A percentile compares a stretch with the other conserved stretches of the same genome.
These are phyloP conservation scores for Bipolaris bicolor DNA, from an alignment of 2,329 filamentous ascomycete species.

Conservation along the genomic window DNA sequence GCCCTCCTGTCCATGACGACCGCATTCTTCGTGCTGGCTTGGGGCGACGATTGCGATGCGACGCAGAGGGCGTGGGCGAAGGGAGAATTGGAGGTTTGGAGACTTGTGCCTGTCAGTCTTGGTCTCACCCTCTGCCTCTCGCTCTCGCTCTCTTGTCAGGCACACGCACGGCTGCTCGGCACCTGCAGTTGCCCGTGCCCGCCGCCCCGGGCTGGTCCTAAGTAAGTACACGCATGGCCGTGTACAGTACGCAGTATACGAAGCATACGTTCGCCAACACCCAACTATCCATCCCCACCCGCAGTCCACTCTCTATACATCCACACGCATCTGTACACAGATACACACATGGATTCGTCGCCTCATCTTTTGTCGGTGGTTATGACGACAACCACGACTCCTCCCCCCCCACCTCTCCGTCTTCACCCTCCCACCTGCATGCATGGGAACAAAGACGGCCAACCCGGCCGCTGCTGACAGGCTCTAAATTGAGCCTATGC, in stretches of 20 bases:
- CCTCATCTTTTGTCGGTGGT: no score
- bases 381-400: no score
- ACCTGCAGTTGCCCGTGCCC: constrained; percentile 3
- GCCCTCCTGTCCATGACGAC: constrained; percentile 46
- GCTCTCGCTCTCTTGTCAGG: constrained; percentile 5
- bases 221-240: no score
- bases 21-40: constrained; percentile 35
- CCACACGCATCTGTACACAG: no score
- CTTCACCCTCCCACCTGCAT: no score
- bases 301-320: neutral
- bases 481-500: no score
- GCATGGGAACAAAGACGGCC: neutral
- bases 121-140: constrained; percentile 7
- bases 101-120: constrained; percentile 9
- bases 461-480: neutral
- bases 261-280: constrained; percentile 4
- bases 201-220: constrained; percentile 6
- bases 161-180: constrained; percentile 14
- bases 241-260: neutral
- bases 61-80: constrained; percentile 29
- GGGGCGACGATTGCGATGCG: constrained; percentile 29
- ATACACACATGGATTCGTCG: no score
- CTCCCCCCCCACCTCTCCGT: no score
- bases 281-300: no score
- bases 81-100: constrained; percentile 1